These are phyloP conservation scores for Irpex sp. DNA, from an alignment of 1,284 basidiomycete species.

Conservation along the genomic window DNA sequence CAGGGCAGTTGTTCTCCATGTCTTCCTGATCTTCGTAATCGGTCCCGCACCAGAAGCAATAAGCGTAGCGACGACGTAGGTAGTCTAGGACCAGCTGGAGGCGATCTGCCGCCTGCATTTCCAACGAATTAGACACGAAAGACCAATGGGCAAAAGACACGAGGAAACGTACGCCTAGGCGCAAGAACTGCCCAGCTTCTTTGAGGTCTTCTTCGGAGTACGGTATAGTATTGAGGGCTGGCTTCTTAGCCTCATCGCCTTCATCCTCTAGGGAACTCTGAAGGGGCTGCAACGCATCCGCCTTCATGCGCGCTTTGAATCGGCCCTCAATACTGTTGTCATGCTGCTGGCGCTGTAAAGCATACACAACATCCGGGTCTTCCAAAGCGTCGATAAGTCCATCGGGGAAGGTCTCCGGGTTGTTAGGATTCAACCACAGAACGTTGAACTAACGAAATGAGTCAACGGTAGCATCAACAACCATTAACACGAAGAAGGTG, in stretches of 20 bases:
- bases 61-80: constrained; percentile 64
- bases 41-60: constrained; percentile 88
- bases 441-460: constrained; percentile 61
- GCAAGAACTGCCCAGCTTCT: constrained; percentile 65
- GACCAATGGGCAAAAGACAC: neutral
- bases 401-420: constrained; percentile 60
- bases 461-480: neutral
- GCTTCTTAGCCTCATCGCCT: constrained; percentile 22
- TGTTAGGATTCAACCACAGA: constrained; percentile 67
- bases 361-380: constrained; percentile 26
- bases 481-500: neutral
- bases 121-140: neutral
- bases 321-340: constrained; percentile 39
- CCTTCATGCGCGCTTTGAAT: constrained; percentile 63
- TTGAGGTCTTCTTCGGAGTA: constrained; percentile 55
- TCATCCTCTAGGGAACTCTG: constrained; percentile 31
- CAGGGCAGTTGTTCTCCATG: constrained; percentile 68
- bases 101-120: constrained; percentile 62
- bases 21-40: constrained; percentile 63
- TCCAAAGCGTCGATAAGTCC: constrained; percentile 58
- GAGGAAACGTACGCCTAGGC: constrained; percentile 50
- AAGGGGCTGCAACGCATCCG: constrained; percentile 59
- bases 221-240: constrained; percentile 23
- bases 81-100: constrained; percentile 68
- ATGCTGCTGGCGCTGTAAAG: constrained; percentile 20